These are phyloP conservation scores for Tulasnella sp. DNA, from an alignment of 768 basidiomycete species.

Conservation along the genomic window DNA sequence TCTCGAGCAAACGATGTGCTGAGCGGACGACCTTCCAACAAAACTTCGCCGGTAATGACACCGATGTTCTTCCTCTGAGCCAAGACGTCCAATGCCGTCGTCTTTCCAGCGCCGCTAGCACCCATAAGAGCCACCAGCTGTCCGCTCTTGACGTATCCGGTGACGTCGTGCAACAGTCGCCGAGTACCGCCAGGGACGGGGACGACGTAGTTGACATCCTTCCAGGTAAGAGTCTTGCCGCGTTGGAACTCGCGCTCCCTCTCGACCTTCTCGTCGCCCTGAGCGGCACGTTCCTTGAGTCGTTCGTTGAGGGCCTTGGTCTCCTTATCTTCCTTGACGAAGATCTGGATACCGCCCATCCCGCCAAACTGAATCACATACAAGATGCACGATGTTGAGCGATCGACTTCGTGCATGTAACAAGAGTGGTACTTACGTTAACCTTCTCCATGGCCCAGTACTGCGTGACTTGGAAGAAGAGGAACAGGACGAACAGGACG, in stretches of 20 bases:
- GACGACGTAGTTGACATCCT: conserved; percentile 23
- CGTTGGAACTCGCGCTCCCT: conserved; percentile 19
- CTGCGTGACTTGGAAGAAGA: conserved; percentile 60
- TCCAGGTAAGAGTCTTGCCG: conserved; percentile 37
- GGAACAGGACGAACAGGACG: conserved; percentile 57
- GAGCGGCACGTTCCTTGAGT: conserved; percentile 28
- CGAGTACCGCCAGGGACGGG: conserved; percentile 13
- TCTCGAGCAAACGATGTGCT: conserved; percentile 14
- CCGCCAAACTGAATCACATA: conserved; percentile 35
- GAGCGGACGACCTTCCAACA: conserved; percentile 22
- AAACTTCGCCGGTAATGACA: conserved; percentile 33
- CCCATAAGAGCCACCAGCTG: conserved; percentile 34
- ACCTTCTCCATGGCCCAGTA: conserved; percentile 53
- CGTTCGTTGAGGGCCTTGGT: conserved; percentile 28
- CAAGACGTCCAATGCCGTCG: conserved; percentile 24
- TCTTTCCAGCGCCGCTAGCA: conserved; percentile 34
- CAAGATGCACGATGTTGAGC: conserved; percentile 29
- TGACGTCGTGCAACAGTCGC: conserved; percentile 25
- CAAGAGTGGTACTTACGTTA: conserved; percentile 33
- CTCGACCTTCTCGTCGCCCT: conserved; percentile 20
- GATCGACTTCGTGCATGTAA: conserved; percentile 38
- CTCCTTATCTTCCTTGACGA: conserved; percentile 32
- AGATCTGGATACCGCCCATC: conserved; percentile 31
- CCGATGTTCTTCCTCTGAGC: conserved; percentile 27
- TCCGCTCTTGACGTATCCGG: conserved; percentile 30